These are phyloP conservation scores for Umbelopsis sp. DNA, from an alignment of 192 early-diverging fungal genomes.

Conservation along the genomic window DNA sequence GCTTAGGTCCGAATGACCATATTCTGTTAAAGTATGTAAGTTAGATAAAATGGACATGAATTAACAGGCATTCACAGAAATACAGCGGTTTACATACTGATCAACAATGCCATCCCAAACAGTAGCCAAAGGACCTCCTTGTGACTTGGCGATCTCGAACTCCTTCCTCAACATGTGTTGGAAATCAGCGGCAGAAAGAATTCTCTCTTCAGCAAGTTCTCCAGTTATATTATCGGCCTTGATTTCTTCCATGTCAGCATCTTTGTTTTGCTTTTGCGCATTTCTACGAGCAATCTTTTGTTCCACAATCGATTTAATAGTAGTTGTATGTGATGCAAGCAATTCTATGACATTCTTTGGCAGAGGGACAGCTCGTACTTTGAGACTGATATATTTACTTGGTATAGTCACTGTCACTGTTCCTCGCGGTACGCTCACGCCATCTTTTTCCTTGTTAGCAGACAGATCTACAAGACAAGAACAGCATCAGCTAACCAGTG, in stretches of 20 bases:
- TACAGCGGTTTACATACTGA: slow-evolving; percentile 32
- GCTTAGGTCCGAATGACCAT: slow-evolving; percentile 84
- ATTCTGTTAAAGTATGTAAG: slow-evolving; percentile 42
- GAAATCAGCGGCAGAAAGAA: slow-evolving; percentile 39
- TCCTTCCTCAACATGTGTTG: slow-evolving; percentile 35
- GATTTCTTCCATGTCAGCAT: slow-evolving; percentile 24
- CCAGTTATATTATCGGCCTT: slow-evolving; percentile 13
- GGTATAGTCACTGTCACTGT: slow-evolving; percentile 60
- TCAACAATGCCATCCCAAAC: slow-evolving; percentile 54
- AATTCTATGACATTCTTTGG: slow-evolving; percentile 63
- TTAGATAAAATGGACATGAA: neutral
- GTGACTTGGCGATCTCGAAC: slow-evolving; percentile 51
- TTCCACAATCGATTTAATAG: slow-evolving; percentile 59
- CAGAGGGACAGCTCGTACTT: slow-evolving; percentile 70
- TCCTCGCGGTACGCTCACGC: slow-evolving; percentile 56
- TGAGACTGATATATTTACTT: slow-evolving; percentile 60
- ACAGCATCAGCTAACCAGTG: too few species aligned
- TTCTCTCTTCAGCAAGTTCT: neutral
- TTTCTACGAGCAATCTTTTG: slow-evolving; percentile 34
- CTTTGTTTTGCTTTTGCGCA: slow-evolving; percentile 23
- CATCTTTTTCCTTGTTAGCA: slow-evolving; percentile 49
- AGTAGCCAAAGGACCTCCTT: slow-evolving; percentile 36
- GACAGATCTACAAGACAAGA: slow-evolving; percentile 30
- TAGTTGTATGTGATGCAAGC: slow-evolving; percentile 50
- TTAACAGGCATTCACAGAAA: too few species aligned